phyloP scores from a whole-genome alignment of 2,329 filamentous ascomycete species.

The Juglanconis sp. region DNA sequence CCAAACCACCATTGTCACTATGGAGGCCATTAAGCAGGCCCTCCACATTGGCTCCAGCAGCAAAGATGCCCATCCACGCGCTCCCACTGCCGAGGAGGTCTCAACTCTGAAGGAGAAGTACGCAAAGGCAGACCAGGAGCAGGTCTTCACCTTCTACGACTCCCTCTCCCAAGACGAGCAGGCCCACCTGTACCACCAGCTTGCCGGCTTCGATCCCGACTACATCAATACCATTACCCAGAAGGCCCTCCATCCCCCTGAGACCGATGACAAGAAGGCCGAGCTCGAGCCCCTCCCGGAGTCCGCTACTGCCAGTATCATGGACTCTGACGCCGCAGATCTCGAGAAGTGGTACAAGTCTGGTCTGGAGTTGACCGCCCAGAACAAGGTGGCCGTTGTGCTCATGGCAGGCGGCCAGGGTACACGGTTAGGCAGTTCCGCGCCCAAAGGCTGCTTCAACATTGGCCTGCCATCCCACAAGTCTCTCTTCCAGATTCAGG shows the following conservation, averaged over 20 bases:
- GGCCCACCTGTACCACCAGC: constrained; percentile 74
- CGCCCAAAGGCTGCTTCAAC: constrained; percentile 95
- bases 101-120: constrained; percentile 69
- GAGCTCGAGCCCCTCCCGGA: constrained; percentile 83
- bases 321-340: constrained; percentile 79
- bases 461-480: constrained; percentile 92
- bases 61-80: constrained; percentile 34
- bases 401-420: constrained; percentile 97
- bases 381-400: constrained; percentile 79
- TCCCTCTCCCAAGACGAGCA: constrained; percentile 71
- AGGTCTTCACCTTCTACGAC: constrained; percentile 87
- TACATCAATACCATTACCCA: constrained; percentile 86
- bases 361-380: constrained; percentile 74
- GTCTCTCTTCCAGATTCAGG: constrained; percentile 96
- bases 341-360: constrained; percentile 81
- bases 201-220: constrained; percentile 75
- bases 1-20: constrained; percentile 24
- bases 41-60: constrained; percentile 34
- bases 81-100: constrained; percentile 65
- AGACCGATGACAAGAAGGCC: constrained; percentile 50
- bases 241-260: constrained; percentile 74
- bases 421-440: constrained; percentile 88
- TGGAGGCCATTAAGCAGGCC: constrained; percentile 43
- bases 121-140: constrained; percentile 69
- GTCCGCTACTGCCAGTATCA: constrained; percentile 80